phyloP scores from a whole-genome alignment of 306 rosid species.

The Sphenostylis stenocarpa region DNA sequence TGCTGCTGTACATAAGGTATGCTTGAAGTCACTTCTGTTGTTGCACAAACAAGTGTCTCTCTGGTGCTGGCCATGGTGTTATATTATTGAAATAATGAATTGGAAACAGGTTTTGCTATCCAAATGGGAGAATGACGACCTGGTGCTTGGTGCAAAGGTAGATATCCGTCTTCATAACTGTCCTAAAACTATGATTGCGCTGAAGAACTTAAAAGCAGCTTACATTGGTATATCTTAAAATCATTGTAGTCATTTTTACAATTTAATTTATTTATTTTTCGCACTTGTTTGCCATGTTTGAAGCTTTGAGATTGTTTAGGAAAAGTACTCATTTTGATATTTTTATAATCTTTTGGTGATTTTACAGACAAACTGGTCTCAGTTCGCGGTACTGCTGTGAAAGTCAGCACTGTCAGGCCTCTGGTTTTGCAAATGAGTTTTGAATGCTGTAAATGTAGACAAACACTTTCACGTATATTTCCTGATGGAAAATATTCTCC shows the following conservation, averaged over 20 bases:
- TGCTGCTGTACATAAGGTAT: constrained; percentile 79
- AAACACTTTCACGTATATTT: constrained; percentile 55
- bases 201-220: constrained; percentile 92
- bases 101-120: constrained; percentile 61
- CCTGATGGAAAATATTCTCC: constrained; percentile 94
- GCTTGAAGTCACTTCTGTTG: background rate
- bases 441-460: constrained; percentile 79
- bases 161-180: constrained; percentile 77
- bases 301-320: constrained; percentile 1
- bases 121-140: constrained; percentile 40
- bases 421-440: constrained; percentile 80
- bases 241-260: background rate
- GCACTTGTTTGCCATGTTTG: background rate
- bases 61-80: constrained; percentile 15
- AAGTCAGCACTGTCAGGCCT: constrained; percentile 80
- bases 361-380: constrained; percentile 84
- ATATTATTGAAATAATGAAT: constrained; percentile 12
- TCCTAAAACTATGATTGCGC: constrained; percentile 76
- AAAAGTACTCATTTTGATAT: background rate
- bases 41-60: constrained; percentile 4
- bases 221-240: constrained; percentile 63
- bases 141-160: constrained; percentile 55
- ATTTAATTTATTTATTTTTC: too few species aligned
- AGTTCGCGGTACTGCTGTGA: constrained; percentile 88
- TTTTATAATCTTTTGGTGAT: constrained; percentile 25